Evolutionary conservation across 2,329 filamentous ascomycete genomes (phyloP).

Genomic region (Colletotrichum musae): DNA sequence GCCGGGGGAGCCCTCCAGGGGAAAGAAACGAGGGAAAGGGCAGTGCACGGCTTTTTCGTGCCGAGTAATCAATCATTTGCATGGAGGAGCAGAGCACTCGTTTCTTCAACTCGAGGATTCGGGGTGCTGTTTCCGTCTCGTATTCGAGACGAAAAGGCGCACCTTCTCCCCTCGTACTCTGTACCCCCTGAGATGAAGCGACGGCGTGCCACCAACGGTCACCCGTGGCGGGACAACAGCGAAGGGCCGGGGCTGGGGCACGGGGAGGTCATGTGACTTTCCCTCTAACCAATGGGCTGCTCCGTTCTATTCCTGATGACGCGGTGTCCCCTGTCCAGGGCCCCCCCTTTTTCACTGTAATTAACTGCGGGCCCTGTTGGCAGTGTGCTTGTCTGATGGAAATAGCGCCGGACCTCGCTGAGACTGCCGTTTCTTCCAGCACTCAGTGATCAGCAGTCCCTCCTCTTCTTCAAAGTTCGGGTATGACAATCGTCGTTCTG

Average conservation of each 20-base stretch:
- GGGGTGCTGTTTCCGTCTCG: constrained; percentile 5
- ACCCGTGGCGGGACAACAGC: constrained; percentile 24
- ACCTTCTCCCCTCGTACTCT: background rate
- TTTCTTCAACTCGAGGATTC: too few relatives aligned
- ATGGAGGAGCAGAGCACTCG: too few relatives aligned
- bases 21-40: background rate
- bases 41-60: constrained; percentile 19
- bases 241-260: too few relatives aligned
- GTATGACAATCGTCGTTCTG: background rate
- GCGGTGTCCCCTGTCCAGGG: background rate
- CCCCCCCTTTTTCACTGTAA: constrained; percentile 22
- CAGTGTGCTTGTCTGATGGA: background rate
- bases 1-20: too few relatives aligned
- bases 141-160: constrained; percentile 13
- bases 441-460: background rate
- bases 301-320: background rate
- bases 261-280: background rate
- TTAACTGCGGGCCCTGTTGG: constrained; percentile 30
- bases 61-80: constrained; percentile 13
- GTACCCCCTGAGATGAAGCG: constrained; percentile 1
- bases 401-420: constrained; percentile 1
- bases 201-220: constrained; percentile 23
- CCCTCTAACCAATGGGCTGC: background rate
- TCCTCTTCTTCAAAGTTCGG: too few relatives aligned
- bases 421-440: background rate